Percentiles rank a stretch among this genome's conserved stretches.
Evolutionary conservation across 2,329 filamentous ascomycete genomes (phyloP).

Genomic region (Cadophora gregata): DNA sequence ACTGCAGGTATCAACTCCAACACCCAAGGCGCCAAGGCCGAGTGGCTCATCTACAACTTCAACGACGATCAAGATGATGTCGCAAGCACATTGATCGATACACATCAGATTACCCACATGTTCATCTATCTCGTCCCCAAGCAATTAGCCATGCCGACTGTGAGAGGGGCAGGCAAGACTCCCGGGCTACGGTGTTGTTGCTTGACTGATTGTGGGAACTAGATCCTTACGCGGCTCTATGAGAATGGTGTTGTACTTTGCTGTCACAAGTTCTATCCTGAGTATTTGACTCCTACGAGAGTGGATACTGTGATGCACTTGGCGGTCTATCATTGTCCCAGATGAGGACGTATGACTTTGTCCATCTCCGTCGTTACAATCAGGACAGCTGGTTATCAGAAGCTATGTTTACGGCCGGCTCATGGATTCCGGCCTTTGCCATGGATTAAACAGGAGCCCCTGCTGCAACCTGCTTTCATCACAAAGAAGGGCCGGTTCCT

Average conservation of each 20-base stretch:
- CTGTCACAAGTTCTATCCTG: conserved; percentile 34
- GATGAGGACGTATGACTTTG: background rate
- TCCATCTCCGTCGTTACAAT: background rate
- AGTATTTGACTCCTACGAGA: conserved; percentile 31
- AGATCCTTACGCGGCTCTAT: conserved; percentile 29
- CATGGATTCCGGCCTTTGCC: too few relatives aligned
- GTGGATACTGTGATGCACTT: conserved; percentile 33
- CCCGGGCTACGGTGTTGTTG: background rate
- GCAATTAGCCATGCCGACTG: conserved; percentile 32
- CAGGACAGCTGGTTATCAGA: background rate
- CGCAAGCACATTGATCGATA: conserved; percentile 25
- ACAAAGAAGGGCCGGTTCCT: too few relatives aligned
- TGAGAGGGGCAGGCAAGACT: conserved; percentile 15
- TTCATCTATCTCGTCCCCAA: conserved; percentile 37
- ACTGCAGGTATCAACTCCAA: conserved; percentile 29
- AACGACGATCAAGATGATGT: conserved; percentile 36
- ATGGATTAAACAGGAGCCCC: too few relatives aligned
- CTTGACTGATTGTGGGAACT: background rate
- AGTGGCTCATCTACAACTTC: conserved; percentile 37
- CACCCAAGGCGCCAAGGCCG: conserved; percentile 13
- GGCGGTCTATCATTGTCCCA: conserved; percentile 28
- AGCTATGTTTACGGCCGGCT: too few relatives aligned
- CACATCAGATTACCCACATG: conserved; percentile 33
- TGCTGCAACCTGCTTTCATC: too few relatives aligned
- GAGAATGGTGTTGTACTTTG: conserved; percentile 33